phyloP scores from a whole-genome alignment of 2,329 filamentous ascomycete genomes.

The Diplodia intermedia region DNA sequence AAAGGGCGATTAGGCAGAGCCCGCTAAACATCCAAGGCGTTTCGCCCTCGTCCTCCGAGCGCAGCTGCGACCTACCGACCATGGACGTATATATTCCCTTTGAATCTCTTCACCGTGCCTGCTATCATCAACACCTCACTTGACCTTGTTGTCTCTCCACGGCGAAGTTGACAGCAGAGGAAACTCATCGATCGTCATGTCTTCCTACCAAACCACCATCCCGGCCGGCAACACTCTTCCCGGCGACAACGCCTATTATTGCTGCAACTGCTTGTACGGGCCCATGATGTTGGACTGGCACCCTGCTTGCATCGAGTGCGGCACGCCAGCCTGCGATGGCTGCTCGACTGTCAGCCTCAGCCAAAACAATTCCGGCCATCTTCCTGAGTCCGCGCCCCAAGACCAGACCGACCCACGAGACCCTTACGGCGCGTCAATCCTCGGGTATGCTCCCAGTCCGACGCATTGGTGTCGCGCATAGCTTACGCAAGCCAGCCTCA shows the following conservation, averaged over 20 bases:
- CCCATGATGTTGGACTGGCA: slow-evolving; percentile 4
- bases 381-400: background rate
- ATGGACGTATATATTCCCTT: background rate
- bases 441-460: background rate
- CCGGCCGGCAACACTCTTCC: background rate
- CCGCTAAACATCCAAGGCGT: background rate
- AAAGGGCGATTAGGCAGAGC: slow-evolving; percentile 9
- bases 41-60: background rate
- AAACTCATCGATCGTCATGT: background rate
- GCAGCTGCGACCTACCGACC: background rate
- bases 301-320: slow-evolving; percentile 16
- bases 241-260: background rate
- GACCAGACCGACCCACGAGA: background rate
- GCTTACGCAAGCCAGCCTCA: background rate
- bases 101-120: background rate
- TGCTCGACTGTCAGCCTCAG: background rate
- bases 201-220: background rate
- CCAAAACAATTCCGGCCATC: background rate
- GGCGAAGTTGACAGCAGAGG: background rate
- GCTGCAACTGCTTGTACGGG: slow-evolving; percentile 13
- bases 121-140: background rate
- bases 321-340: background rate
- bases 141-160: background rate
- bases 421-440: background rate
- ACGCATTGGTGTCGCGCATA: background rate